Base-by-base conservation (phyloP, 2,329 filamentous ascomycete genomes). In the Massarina eburnea region DNA sequence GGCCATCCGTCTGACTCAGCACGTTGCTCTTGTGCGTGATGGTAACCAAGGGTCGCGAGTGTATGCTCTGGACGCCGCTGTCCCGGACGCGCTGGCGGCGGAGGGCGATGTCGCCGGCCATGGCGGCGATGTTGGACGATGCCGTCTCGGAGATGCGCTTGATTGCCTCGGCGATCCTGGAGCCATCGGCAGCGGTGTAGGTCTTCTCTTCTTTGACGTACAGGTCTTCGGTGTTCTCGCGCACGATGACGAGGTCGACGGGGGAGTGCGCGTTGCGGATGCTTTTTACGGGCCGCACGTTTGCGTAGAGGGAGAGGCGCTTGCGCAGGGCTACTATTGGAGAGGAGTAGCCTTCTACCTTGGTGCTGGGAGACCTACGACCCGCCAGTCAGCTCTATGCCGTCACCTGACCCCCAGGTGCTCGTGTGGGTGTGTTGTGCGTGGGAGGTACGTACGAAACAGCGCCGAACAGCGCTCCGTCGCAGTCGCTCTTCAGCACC, bases 11-110 rank as follows among this genome's bases (percentile, higher is more conserved):
- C 73, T 97, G 92, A 34, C 87, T 91, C 21, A 99, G 82, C 18
- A 99, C 94, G 75, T 99, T 99, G 72, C 86, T 91, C 80, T 99
- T 99, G 81, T 99, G 94, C 39, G 94, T 97, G 71, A 99, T 90
- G 49, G 94, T 99, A 49, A 99, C 91, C 61, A 92, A 80, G 21
- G 91, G 84, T 35, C 75, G 68, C 41, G 74, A 72, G 74, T 91
- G 87, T 54, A 88, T 84, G 68, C 80, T 83, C 20, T 75, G 62
- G 0, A 62, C 69, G n/a, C 74, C 73, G 5, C 74, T 70, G 30
- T 84, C 80, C 52, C 92, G 84, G 61, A 95, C 84, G 67, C 87
- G 85, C 68, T 96, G 89, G 55, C 94, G 81, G 43, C 91, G 84
- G 51, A 95, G 76, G 12, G 94, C 94, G 70, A 99, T 96, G 64